phyloP scores from a whole-genome alignment of 495 filamentous ascomycete genomes.

The Penicillium goetzii region DNA sequence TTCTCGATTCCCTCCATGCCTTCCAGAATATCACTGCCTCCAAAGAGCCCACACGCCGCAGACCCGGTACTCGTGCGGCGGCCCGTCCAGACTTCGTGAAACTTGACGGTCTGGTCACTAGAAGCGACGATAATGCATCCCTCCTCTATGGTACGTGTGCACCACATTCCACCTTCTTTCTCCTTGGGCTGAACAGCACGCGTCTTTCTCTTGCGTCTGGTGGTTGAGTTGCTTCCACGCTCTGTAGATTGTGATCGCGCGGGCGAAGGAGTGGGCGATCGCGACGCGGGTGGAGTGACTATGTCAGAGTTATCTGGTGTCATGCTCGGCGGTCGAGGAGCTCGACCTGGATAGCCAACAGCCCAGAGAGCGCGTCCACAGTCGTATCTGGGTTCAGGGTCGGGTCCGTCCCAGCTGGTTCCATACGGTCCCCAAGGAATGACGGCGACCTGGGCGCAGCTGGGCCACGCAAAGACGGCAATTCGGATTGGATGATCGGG shows the following conservation, averaged over 20 bases:
- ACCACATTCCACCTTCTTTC: constrained; percentile 57
- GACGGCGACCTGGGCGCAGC: constrained; percentile 82
- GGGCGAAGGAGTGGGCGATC: constrained; percentile 2
- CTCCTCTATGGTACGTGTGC: constrained; percentile 68
- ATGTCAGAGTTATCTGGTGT: constrained; percentile 17
- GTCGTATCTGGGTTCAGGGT: constrained; percentile 28
- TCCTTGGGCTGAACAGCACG: constrained; percentile 40
- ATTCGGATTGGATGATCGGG: constrained; percentile 91
- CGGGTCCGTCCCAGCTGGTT: constrained; percentile 68
- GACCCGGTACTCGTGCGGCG: constrained; percentile 58
- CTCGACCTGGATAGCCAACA: constrained; percentile 50
- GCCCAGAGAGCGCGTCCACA: constrained; percentile 53
- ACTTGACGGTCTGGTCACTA: constrained; percentile 92
- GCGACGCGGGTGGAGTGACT: constrained; percentile 9
- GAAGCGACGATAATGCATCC: constrained; percentile 94
- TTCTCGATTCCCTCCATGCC: constrained; percentile 82
- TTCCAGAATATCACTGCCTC: constrained; percentile 88
- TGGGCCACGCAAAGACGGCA: constrained; percentile 94
- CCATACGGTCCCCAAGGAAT: constrained; percentile 89
- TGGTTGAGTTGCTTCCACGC: background rate
- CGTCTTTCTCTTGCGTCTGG: constrained; percentile 3
- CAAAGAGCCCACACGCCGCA: constrained; percentile 70
- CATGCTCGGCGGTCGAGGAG: constrained; percentile 26
- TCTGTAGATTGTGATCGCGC: constrained; percentile 5
- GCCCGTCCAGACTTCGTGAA: constrained; percentile 90